These are phyloP conservation scores for Solanum chmielewskii DNA, from an alignment of 257 asterid genomes.

Conservation along the genomic window DNA sequence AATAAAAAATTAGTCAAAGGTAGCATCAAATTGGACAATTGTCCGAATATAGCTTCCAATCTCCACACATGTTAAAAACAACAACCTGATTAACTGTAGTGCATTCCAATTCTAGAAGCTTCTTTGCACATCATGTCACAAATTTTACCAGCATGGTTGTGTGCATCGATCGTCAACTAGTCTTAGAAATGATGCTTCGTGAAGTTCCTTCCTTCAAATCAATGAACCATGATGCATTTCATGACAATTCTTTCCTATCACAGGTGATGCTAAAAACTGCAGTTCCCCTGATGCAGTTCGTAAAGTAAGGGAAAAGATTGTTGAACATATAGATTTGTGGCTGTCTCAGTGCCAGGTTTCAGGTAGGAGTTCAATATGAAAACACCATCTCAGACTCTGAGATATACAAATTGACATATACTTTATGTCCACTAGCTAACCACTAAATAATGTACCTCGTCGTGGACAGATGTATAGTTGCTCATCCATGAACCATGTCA, in stretches of 20 bases:
- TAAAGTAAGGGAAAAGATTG: conserved; percentile 65
- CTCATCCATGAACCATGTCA: background rate
- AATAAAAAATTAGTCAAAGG: background rate
- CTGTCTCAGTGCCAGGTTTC: conserved; percentile 62
- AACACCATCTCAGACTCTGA: background rate
- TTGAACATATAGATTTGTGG: conserved; percentile 62
- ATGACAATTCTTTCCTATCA: background rate
- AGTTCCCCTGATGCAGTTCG: conserved; percentile 65
- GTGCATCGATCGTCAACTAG: background rate
- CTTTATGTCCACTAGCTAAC: background rate
- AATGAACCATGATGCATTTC: background rate
- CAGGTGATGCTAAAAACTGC: conserved; percentile 74
- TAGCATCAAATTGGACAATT: background rate
- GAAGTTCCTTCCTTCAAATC: background rate
- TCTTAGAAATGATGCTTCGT: background rate
- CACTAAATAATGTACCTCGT: background rate
- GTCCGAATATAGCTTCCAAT: background rate
- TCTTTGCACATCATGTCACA: background rate
- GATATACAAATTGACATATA: background rate
- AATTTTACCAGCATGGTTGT: background rate
- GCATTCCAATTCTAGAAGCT: background rate
- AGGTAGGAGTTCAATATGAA: conserved; percentile 42
- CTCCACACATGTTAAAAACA: background rate
- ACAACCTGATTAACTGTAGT: background rate
- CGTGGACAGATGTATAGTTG: conserved; percentile 3